Base-by-base conservation (phyloP, 2,329 filamentous ascomycete genomes). In the Coniella lustricola region DNA sequence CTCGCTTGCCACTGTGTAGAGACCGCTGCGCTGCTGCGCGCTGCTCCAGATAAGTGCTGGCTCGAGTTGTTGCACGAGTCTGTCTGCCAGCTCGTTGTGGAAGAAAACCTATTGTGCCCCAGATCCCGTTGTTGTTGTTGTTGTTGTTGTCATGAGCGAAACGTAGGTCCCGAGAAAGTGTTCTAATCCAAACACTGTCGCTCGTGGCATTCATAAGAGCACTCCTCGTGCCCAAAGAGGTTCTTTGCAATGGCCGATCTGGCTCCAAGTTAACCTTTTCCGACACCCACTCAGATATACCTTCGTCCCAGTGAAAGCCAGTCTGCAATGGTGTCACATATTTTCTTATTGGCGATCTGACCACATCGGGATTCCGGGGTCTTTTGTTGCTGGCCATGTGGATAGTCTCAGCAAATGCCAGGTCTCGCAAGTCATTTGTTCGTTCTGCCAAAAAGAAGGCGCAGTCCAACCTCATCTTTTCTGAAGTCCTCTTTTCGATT, bases 361-460 rank as follows among this genome's bases (percentile, higher is more conserved):
- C n/a, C n/a, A n/a, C n/a, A n/a, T n/a, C n/a, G n/a, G n/a, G n/a
- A n/a, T n/a, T n/a, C n/a, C n/a, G n/a, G n/a, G n/a, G n/a, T n/a
- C n/a, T n/a, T n/a, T n/a, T 9, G 20, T 25, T 22, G 32, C 29
- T 25, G 17, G 48, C 7, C 21, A 13, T 48, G 36, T 50, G 49
- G 3, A 77, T 61, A 25, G 61, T 67, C 54, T 80, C 77, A 3
- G 75, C 76, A 55, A 75, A 77, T 9, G 70, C 71, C 35, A 79
- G 67, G 54, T 80, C 76, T 21, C 71, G 64, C 7, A 79, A 61
- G 54, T 77, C 72, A 46, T 71, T 72, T 13, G 74, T 79, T 46
- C 70, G 67, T 50, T 76, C 72, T 1, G 76, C 75, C 22, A 79
- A 60, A 25, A 71, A 58, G 54, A 79, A 77, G 0, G 76, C 75